Conservation (phyloP, 768 basidiomycete genomes). For the Boletellus ananiceps region DNA sequence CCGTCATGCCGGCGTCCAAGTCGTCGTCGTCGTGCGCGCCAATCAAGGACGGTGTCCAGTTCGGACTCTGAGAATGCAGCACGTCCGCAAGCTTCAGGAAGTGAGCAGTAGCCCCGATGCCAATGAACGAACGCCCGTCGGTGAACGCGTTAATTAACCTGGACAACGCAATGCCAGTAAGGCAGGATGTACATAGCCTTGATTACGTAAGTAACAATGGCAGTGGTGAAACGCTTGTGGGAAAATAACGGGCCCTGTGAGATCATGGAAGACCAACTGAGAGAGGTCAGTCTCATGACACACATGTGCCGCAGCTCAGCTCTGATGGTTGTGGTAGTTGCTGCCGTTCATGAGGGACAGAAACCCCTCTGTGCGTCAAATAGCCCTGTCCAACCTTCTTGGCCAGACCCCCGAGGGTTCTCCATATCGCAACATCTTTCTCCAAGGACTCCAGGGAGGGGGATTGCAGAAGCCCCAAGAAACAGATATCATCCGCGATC, state of each 20-base stretch:
- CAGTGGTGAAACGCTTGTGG: conserved; percentile 11
- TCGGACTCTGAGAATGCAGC: background rate
- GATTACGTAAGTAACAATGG: conserved; percentile 22
- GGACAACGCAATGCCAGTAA: background rate
- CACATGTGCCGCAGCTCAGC: background rate
- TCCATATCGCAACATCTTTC: conserved; percentile 71
- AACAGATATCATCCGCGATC: conserved; percentile 65
- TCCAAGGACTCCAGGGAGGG: conserved; percentile 52
- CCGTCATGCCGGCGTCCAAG: conserved; percentile 45
- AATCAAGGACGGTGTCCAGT: background rate
- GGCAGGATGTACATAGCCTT: background rate
- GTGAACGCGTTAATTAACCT: conserved; percentile 21
- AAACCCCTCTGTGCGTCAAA: conserved; percentile 82
- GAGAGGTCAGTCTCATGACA: conserved; percentile 31
- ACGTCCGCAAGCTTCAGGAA: background rate
- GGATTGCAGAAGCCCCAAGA: conserved; percentile 59
- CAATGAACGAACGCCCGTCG: conserved; percentile 1
- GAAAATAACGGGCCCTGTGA: conserved; percentile 12
- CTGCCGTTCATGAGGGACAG: conserved; percentile 79
- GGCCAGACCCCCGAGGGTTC: conserved; percentile 72
- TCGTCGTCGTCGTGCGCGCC: conserved; percentile 6
- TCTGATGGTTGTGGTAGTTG: conserved; percentile 46
- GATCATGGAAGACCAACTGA: conserved; percentile 36
- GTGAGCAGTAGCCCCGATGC: background rate
- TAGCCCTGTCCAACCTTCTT: conserved; percentile 81